These are phyloP conservation scores for Turnera subulata DNA, from an alignment of 345 rosid species.

Conservation along the genomic window DNA sequence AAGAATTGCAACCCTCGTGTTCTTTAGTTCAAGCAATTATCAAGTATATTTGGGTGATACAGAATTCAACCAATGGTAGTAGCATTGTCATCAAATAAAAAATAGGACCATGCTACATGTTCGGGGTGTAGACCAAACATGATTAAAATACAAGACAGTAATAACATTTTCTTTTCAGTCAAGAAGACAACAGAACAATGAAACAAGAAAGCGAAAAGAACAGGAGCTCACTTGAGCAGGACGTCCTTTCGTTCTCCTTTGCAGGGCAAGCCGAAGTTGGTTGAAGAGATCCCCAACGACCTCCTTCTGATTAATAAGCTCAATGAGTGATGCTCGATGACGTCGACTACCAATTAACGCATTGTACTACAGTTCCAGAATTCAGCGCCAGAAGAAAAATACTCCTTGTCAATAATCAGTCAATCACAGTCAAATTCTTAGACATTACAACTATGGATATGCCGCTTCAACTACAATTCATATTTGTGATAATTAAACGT, in stretches of 20 bases:
- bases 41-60: background rate
- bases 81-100: background rate
- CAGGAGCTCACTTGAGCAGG: slow-evolving; percentile 81
- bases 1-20: background rate
- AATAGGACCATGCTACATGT: too few relatives aligned
- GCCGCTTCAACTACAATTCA: background rate
- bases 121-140: background rate
- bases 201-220: slow-evolving; percentile 15
- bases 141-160: background rate
- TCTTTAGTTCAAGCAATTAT: background rate
- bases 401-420: slow-evolving; percentile 8
- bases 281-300: slow-evolving; percentile 88
- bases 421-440: background rate
- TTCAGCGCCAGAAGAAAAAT: slow-evolving; percentile 1
- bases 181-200: too few relatives aligned
- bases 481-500: background rate
- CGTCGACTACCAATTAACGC: slow-evolving; percentile 71
- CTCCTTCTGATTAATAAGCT: slow-evolving; percentile 87
- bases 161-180: too few relatives aligned
- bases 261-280: slow-evolving; percentile 86
- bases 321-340: slow-evolving; percentile 61
- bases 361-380: slow-evolving; percentile 53
- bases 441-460: background rate
- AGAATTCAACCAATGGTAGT: background rate
- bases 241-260: slow-evolving; percentile 65